Evolutionary conservation across 73 alveolate species (phyloP).

Genomic region (Tetrahymena elliotti): DNA sequence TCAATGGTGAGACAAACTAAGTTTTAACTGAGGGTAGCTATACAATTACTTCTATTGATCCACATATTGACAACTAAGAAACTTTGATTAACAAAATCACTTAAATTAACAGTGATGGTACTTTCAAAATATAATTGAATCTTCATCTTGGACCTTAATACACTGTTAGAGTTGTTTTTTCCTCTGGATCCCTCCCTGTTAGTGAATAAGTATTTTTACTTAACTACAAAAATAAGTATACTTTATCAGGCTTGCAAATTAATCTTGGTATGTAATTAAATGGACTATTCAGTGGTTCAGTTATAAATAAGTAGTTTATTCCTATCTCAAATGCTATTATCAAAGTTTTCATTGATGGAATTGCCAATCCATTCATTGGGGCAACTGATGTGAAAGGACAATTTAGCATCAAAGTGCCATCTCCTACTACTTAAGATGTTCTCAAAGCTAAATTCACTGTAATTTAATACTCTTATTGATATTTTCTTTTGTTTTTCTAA

Average conservation of each 20-base stretch:
- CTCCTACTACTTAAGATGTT: neutral
- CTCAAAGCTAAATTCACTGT: neutral
- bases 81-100: neutral
- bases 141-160: neutral
- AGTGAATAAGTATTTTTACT: neutral
- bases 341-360: neutral
- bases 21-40: neutral
- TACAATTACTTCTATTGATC: neutral
- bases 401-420: neutral
- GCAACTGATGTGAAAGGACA: neutral
- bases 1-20: neutral
- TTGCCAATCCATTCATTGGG: neutral
- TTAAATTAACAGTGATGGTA: neutral
- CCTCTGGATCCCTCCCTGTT: neutral
- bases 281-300: neutral
- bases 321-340: neutral
- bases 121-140: neutral
- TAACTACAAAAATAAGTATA: neutral
- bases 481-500: no score
- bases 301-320: neutral
- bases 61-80: neutral
- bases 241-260: neutral
- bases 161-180: neutral
- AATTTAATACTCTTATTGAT: neutral
- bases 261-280: neutral